Evolutionary conservation across 2,329 filamentous ascomycete genomes (phyloP), one percentile per base, ranked within the genome.

Genomic region (Orbilia quercus): DNA sequence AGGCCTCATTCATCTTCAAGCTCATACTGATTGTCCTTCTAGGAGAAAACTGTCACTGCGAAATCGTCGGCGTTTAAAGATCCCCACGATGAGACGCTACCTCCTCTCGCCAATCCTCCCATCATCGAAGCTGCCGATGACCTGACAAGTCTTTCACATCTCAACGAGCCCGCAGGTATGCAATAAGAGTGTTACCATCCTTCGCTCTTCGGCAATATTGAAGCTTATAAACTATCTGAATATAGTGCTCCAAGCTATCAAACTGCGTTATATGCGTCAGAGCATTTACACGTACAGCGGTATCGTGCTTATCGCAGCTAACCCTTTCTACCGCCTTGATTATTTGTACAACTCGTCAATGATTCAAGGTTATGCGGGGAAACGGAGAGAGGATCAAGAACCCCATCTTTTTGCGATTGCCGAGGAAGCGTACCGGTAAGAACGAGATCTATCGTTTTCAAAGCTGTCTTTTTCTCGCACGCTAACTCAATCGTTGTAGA

Each of bases 231-330:
- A 42, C 16, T 18, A n/a, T 80, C 71, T 80, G 73, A 48, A 28
- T 71, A 78, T 81, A 96, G 96, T 99, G 74, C 84, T 99, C 76
- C 95, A 99, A 85, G 95, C 95, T 64, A 99, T 99, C 82, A 92
- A 93, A 80, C 87, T 99, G 80, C 91, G 95, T 81, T 99, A 99
- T 83, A 86, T 91, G 75, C 95, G 99, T 82, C 98, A 98, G 83
- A 95, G 99, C 82, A 99, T 99, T 79, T 99, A 99, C 85, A 99
- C 95, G 79, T 99, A 99, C 84, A 96, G 92, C 81, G 95, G 95
- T 80, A 98, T 99, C 80, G 95, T 99, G 76, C 86, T 99, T 78
- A 99, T 99, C 83, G 95, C 95, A 75, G 96, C 95, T 75, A 99
- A 99, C 83, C 95, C 95, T 20, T 99, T 99, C 79, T 95, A 96